A percentile compares a stretch with the other conserved stretches of the same genome.
phyloP scores from a whole-genome alignment of 495 filamentous ascomycete genomes.

The Amphirosellinia nigrospora region DNA sequence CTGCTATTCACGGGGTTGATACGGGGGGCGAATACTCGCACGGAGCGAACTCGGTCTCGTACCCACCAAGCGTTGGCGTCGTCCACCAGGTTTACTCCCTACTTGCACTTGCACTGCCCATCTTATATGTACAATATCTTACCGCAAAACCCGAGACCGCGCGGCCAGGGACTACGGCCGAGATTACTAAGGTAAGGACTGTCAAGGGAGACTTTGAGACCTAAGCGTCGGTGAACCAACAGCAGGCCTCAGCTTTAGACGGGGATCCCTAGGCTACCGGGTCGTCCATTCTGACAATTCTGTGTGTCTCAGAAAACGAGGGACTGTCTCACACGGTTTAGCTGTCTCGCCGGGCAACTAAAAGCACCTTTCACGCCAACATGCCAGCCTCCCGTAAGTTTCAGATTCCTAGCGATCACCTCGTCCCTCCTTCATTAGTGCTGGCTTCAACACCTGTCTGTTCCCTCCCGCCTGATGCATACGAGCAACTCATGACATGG shows the following conservation, averaged over 20 bases:
- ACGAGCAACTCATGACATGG: conserved; percentile 11
- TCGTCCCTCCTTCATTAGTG: background rate
- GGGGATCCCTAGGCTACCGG: conserved; percentile 24
- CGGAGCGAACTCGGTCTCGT: conserved; percentile 7
- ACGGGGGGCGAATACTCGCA: conserved; percentile 1
- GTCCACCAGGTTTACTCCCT: background rate
- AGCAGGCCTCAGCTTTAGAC: conserved; percentile 8
- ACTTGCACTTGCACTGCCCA: background rate
- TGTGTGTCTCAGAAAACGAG: conserved; percentile 13
- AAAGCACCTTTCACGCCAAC: conserved; percentile 7
- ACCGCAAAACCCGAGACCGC: conserved; percentile 19
- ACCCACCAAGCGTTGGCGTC: conserved; percentile 16
- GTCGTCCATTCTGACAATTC: conserved; percentile 27
- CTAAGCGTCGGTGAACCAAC: conserved; percentile 17
- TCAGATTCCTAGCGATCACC: conserved; percentile 9
- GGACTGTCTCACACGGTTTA: conserved; percentile 19
- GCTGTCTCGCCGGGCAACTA: conserved; percentile 13
- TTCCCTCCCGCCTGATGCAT: background rate
- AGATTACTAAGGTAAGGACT: too few relatives aligned
- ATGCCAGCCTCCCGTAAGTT: conserved; percentile 26
- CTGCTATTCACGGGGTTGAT: background rate
- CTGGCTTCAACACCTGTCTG: background rate
- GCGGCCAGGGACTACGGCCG: conserved; percentile 3
- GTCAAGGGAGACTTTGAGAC: background rate
- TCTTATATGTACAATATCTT: too few relatives aligned